Percentiles rank a stretch among this genome's conserved stretches.
These are phyloP conservation scores for Phaeoacremonium minimum DNA, from an alignment of 2,329 filamentous ascomycete species.

Conservation along the genomic window DNA sequence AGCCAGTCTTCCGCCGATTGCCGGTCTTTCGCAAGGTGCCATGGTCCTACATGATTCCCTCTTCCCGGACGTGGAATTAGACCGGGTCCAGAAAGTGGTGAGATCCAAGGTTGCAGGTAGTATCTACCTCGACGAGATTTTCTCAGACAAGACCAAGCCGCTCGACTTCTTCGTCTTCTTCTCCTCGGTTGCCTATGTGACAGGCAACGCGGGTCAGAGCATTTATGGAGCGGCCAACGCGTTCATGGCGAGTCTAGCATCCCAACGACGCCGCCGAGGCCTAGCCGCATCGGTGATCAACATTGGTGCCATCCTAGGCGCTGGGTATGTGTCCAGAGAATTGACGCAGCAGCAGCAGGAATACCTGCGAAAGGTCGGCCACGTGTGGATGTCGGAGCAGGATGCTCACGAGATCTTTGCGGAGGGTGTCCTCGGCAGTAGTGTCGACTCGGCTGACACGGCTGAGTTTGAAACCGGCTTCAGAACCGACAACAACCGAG, in stretches of 20 bases:
- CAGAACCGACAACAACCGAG: constrained; percentile 1
- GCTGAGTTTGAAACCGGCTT: constrained; percentile 19
- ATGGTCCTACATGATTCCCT: constrained; percentile 9
- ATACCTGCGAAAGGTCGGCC: constrained; percentile 7
- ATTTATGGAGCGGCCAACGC: constrained; percentile 38
- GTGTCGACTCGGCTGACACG: constrained; percentile 11
- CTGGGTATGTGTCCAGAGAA: constrained; percentile 31
- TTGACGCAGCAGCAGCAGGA: constrained; percentile 5
- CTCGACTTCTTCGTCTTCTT: constrained; percentile 25
- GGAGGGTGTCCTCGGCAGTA: constrained; percentile 31
- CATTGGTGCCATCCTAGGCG: constrained; percentile 31
- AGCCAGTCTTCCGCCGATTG: constrained; percentile 2
- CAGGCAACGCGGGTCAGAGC: constrained; percentile 26
- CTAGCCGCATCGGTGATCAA: constrained; percentile 30
- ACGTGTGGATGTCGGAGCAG: constrained; percentile 18
- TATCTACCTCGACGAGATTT: constrained; percentile 15
- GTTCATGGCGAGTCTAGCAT: constrained; percentile 29
- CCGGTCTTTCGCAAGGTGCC: constrained; percentile 10
- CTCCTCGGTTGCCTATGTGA: constrained; percentile 18
- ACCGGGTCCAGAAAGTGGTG: constrained; percentile 11
- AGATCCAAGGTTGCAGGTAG: constrained; percentile 20
- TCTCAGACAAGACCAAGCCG: constrained; percentile 6
- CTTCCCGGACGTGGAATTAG: constrained; percentile 6
- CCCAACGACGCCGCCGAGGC: constrained; percentile 28
- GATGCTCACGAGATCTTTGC: constrained; percentile 37